Evolutionary conservation across 306 rosid genomes (phyloP).

Genomic region (Fragaria ananassa): DNA sequence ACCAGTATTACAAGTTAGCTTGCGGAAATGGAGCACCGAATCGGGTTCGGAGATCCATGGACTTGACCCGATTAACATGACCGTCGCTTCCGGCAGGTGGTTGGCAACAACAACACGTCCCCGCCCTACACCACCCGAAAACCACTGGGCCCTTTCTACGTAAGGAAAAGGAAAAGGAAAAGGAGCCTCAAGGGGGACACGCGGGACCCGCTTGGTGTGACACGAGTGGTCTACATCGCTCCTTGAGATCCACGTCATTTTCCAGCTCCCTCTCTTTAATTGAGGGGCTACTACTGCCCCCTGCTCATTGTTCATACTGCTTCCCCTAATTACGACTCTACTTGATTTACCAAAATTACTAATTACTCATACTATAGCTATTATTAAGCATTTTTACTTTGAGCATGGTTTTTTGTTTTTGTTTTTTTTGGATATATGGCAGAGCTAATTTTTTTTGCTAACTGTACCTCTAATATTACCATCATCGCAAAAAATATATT

Average conservation of each 20-base stretch:
- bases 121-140: background rate
- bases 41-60: background rate
- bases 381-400: too few relatives aligned
- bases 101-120: conserved; percentile 34
- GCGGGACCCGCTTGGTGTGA: conserved; percentile 28
- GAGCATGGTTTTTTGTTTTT: too few relatives aligned
- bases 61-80: background rate
- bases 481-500: too few relatives aligned
- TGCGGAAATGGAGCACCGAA: background rate
- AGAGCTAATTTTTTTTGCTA: too few relatives aligned
- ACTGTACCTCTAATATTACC: too few relatives aligned
- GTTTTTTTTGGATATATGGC: too few relatives aligned
- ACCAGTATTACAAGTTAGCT: background rate
- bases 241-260: conserved; percentile 38
- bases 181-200: conserved; percentile 23
- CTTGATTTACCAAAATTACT: background rate
- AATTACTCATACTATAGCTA: background rate
- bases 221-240: conserved; percentile 44
- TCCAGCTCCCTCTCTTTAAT: conserved; percentile 8
- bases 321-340: background rate
- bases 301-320: background rate
- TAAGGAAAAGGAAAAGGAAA: background rate
- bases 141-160: background rate
- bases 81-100: background rate
- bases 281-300: background rate